These are phyloP conservation scores for Solanum chmielewskii DNA, from an alignment of 257 asterid species.

Conservation along the genomic window DNA sequence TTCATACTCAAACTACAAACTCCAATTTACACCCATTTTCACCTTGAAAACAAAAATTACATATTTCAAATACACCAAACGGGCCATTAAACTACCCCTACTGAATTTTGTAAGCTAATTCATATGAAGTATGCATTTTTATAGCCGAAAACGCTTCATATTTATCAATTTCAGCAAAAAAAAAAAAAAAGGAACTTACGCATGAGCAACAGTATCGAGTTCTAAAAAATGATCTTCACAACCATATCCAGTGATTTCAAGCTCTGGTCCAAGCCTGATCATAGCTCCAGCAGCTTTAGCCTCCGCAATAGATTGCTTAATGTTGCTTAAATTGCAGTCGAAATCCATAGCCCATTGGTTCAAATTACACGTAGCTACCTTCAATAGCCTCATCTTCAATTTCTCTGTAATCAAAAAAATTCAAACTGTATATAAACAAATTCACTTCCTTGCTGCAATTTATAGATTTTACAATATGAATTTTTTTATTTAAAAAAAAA, in stretches of 20 bases:
- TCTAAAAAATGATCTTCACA: conserved; percentile 94
- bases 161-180: background rate
- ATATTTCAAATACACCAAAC: background rate
- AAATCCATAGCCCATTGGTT: conserved; percentile 99
- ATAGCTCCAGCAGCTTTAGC: conserved; percentile 87
- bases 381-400: conserved; percentile 70
- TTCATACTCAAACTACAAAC: background rate
- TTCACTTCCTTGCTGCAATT: background rate
- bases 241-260: conserved; percentile 95
- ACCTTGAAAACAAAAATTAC: background rate
- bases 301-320: conserved; percentile 66
- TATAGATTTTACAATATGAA: background rate
- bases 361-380: conserved; percentile 87
- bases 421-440: background rate
- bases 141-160: background rate
- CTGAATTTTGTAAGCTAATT: background rate
- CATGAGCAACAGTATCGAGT: conserved; percentile 81
- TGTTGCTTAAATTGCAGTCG: conserved; percentile 74
- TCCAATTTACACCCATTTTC: background rate
- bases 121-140: background rate
- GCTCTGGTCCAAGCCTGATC: conserved; percentile 95
- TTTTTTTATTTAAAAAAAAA: background rate
- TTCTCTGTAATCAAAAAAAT: background rate
- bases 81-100: background rate
- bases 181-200: conserved; percentile 30